Base-by-base conservation (phyloP, 208 protist species). In the Crithidia fasciculata region DNA sequence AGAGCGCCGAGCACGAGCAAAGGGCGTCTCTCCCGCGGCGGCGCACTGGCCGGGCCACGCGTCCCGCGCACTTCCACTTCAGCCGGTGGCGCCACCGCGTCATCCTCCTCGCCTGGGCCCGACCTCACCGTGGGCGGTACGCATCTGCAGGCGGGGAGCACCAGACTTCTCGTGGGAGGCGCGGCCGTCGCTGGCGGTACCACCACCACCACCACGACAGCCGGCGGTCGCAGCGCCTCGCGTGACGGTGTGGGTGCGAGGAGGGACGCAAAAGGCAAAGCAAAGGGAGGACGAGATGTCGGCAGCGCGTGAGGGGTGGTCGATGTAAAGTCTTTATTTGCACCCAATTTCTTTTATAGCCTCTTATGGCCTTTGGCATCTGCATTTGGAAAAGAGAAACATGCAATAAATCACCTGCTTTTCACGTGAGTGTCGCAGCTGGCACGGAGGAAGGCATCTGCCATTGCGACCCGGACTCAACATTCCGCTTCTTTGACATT, bases 71-170 rank as follows among this genome's bases (percentile, higher is more conserved):
- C 36, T 4, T 45, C 67, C 36, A 6, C 19, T 28, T 5, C 60
- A 3, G 9, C 61, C 47, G 12, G 45, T 5, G 40, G 19, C 15
- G 7, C 64, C 10, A 37, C 40, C 18, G 65, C 56, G 54, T 18
- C 65, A 6, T 13, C 56, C 4, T 12, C 49, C 15, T 28, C 5
- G 47, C 13, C 44, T 7, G 54, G 52, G 16, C 49, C 39, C 3
- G 68, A 57, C 41, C 67, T 79, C 9, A 45, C 61, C 40, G 40
- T 79, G 41, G 74, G 67, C 12, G 74, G 74, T 36, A 74, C 67
- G 40, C 67, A 69, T 16, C 61, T 79, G 44, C 60, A 71, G 16
- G 45, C 58, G 18, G 54, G 53, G 2, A 52, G 67, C 45, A 47
- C 45, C 3, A 40, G 19, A 37, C 13, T 74, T 19, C 61, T 69